Percentiles rank a stretch among this genome's conserved stretches.
Evolutionary conservation across 306 rosid genomes (phyloP).

Genomic region (Carpinus fangiana): DNA sequence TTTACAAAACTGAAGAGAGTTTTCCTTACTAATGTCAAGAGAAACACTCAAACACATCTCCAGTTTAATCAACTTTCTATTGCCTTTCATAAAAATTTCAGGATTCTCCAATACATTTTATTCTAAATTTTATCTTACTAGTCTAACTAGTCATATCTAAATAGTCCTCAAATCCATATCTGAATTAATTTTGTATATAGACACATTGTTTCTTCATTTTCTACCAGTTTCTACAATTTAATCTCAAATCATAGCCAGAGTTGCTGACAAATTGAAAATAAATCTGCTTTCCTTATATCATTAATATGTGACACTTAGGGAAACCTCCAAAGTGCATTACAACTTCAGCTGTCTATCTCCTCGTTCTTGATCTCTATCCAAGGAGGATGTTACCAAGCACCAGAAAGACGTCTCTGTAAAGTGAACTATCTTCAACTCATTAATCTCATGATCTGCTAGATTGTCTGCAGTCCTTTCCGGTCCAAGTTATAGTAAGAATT

Average conservation of each 20-base stretch:
- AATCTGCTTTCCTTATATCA: constrained; percentile 4
- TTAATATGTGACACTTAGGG: background rate
- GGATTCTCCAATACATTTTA: background rate
- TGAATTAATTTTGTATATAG: background rate
- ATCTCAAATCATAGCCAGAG: background rate
- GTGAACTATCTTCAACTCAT: background rate
- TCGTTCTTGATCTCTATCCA: background rate
- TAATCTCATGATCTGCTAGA: background rate
- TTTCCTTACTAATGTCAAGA: background rate
- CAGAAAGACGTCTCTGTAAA: background rate
- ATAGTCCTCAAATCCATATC: background rate
- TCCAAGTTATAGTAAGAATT: background rate
- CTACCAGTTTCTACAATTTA: background rate
- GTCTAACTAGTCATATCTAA: background rate
- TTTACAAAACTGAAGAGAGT: background rate
- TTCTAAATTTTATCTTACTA: background rate
- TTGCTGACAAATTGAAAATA: background rate
- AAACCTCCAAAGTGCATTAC: background rate
- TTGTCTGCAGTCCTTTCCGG: background rate
- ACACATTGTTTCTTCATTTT: background rate
- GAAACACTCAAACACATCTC: background rate
- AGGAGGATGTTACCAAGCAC: background rate
- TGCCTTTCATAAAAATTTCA: background rate
- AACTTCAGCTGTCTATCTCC: background rate
- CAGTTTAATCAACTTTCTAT: background rate